Evolutionary conservation across 768 basidiomycete species (phyloP), one percentile per base, ranked within the genome.

Genomic region (Tephrocybe rancida): DNA sequence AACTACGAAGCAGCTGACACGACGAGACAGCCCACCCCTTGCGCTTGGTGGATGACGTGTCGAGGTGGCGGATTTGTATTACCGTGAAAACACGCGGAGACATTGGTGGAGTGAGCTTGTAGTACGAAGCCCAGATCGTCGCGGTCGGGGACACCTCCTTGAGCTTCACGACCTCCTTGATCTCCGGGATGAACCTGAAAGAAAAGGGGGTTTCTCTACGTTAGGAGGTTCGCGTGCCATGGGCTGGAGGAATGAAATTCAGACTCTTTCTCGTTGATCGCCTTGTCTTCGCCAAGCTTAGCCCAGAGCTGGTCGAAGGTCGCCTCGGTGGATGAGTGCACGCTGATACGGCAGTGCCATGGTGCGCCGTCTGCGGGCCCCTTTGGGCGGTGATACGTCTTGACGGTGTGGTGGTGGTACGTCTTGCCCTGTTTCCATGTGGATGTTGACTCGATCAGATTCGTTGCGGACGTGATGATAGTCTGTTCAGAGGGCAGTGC

Each of bases 21-120:
- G 24, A 39, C 25, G 22, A 47, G 11, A 22, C 7, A n/a, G 66
- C 82, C n/a, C 59, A 90, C 87, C 86, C 88, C 42, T 75, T 78
- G 50, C 57, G 57, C 54, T 77, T 79, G 29, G 83, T 82, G 29
- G 76, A 69, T 3, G 72, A 64, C 38, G 81, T 76, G 22, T 73
- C 68, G 22, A 86, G 69, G 54, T 83, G 76, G 9, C 74, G 72
- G n/a, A 86, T 78, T 63, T 90, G 88, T 34, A 90, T 67, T 30
- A 85, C 86, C 1, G 88, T 90, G 68, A 91, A 92, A 19, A 88
- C 79, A 13, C 90, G 84, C 9, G 88, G 83, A 3, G 88, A 85
- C 18, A 91, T 68, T 2, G 88, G 84, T 5, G 86, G 82, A 0
- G 82, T 73, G 68, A 91, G 88, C 2, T 78, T 86, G 68, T 92